phyloP scores from a whole-genome alignment of 164 flowering plant species.

The Warburgia ugandensis region DNA sequence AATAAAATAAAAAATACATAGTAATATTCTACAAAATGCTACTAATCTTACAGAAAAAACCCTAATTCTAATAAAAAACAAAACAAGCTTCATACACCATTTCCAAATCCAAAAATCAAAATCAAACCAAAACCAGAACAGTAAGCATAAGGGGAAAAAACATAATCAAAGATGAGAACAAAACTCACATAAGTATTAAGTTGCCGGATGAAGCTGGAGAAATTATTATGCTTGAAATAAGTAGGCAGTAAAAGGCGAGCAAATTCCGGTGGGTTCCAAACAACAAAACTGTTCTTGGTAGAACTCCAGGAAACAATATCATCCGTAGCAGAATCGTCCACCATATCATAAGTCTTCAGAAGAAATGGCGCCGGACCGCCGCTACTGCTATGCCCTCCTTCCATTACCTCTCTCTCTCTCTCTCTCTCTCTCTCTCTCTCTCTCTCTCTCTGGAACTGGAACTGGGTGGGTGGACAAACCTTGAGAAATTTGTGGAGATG shows the following conservation, averaged over 20 bases:
- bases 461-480: too few species aligned
- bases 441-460: too few species aligned
- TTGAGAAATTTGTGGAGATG: too few species aligned
- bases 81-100: too few species aligned
- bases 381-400: constrained; percentile 35
- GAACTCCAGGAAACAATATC: constrained; percentile 79
- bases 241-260: constrained; percentile 58
- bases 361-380: constrained; percentile 84
- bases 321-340: constrained; percentile 66
- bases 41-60: not conserved
- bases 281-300: constrained; percentile 52
- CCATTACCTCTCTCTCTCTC: constrained; percentile 5
- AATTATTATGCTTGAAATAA: constrained; percentile 84
- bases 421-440: constrained; percentile 30
- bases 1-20: too few species aligned
- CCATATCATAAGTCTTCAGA: constrained; percentile 78
- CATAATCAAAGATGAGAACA: not conserved
- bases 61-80: too few species aligned
- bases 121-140: not conserved
- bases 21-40: not conserved
- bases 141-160: not conserved
- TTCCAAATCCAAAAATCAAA: not conserved
- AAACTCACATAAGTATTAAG: constrained; percentile 70
- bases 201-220: constrained; percentile 84
- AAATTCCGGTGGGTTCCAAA: constrained; percentile 83